Base-by-base conservation (phyloP, 495 filamentous ascomycete species). In the Aspergillus affinis region DNA sequence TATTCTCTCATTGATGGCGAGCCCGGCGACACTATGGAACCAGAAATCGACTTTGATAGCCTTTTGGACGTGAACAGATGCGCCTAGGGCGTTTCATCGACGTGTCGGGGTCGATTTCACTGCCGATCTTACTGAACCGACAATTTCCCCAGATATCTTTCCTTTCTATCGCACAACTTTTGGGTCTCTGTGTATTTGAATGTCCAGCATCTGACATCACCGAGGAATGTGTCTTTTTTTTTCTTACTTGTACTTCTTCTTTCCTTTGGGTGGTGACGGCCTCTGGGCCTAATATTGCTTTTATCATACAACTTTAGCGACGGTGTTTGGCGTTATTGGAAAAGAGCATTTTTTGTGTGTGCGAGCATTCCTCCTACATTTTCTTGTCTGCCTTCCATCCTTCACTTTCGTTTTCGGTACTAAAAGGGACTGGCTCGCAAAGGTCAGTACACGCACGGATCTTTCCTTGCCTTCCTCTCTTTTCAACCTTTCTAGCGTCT, bases 1-100 rank as follows among this genome's bases (percentile, higher is more conserved):
- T 74, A 69, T 58, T 59, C 64, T 60, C 57, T 74, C 54, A 70
- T 75, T 61, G 75, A 75, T 54, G 66, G 69, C 19, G 18, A 53
- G 50, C 50, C 10, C 12, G 3, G 1, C 36, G 36, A 41, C 8
- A 17, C 9, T 10, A 15, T 41, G 36, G 12, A 41, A 15, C 8
- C 36, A 41, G 36, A 41, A 1, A 10, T 41, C 12, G 36, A 41
- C 12, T 41, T 41, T 41, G 36, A 41, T 41, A 41, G 13, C 5
- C 36, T 41, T 10, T 13, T 41, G 36, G 13, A 41, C 36, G 36
- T 41, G 36, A 15, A 13, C 36, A 17, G 12, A 17, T 41, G 36
- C 13, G 36, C 36, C 36, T 41, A 41, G 36, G 36, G 12, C 8
- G 10, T 10, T 41, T 15, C 1, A 1, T 17, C 6, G 4, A 41